phyloP scores from a whole-genome alignment of 2,329 filamentous ascomycete genomes.

The Neurospora crassa region DNA sequence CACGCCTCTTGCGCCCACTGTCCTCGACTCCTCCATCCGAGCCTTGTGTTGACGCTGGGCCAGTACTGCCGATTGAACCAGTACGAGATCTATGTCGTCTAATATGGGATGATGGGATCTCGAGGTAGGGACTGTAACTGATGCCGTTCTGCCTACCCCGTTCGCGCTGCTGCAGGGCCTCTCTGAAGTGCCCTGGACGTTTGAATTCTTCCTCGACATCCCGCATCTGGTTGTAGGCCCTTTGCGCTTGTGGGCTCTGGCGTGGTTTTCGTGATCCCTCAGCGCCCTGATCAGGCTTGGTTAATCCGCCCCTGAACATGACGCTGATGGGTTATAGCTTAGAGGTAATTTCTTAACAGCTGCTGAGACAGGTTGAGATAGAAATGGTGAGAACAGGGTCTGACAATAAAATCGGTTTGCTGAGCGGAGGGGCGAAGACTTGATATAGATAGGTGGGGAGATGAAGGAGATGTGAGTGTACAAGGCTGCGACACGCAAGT shows the following conservation, averaged over 20 bases:
- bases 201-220: conserved; percentile 9
- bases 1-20: conserved; percentile 1
- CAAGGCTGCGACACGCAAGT: neutral
- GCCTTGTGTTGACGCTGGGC: neutral
- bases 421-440: neutral
- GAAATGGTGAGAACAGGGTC: neutral
- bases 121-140: neutral
- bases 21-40: neutral
- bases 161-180: neutral
- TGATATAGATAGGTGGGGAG: neutral
- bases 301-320: neutral
- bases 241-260: conserved; percentile 12
- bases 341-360: neutral
- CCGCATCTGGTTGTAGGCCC: conserved; percentile 14
- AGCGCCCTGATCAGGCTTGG: neutral
- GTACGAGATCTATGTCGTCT: neutral
- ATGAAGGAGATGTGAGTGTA: neutral
- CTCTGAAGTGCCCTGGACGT: neutral
- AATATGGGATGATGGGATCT: neutral
- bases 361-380: neutral
- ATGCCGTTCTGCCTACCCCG: neutral
- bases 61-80: neutral
- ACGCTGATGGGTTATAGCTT: neutral
- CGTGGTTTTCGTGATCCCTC: neutral
- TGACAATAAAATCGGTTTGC: neutral